Conservation (phyloP, 2,329 filamentous ascomycete species). For the Trichophyton rubrum region DNA sequence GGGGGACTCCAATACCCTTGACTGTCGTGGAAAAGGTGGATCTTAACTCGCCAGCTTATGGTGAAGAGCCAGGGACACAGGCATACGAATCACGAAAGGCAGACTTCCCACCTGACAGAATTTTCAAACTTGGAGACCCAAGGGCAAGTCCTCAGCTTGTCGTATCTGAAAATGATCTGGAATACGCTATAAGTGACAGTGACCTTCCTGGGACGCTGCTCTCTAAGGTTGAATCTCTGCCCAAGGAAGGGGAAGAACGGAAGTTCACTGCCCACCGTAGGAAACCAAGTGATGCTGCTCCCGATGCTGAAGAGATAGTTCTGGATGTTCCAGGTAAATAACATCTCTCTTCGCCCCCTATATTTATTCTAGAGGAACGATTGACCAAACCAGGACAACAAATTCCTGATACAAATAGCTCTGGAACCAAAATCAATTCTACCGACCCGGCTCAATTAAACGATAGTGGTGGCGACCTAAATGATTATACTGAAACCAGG, state of each 20-base stretch:
- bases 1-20: constrained; percentile 43
- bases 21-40: constrained; percentile 52
- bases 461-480: constrained; percentile 43
- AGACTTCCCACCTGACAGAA: constrained; percentile 48
- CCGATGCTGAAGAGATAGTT: constrained; percentile 32
- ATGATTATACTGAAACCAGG: constrained; percentile 22
- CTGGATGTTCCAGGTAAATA: constrained; percentile 45
- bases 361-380: constrained; percentile 37
- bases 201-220: constrained; percentile 34
- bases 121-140: constrained; percentile 33
- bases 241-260: constrained; percentile 20
- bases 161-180: not conserved
- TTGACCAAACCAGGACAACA: constrained; percentile 51
- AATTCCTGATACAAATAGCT: constrained; percentile 41
- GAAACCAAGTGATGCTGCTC: constrained; percentile 31
- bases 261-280: constrained; percentile 25
- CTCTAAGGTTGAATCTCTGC: constrained; percentile 31
- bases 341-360: constrained; percentile 19
- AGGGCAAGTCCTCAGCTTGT: constrained; percentile 10
- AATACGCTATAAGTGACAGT: not conserved
- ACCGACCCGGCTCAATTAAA: constrained; percentile 21
- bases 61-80: constrained; percentile 49
- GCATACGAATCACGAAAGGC: constrained; percentile 45
- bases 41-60: constrained; percentile 43
- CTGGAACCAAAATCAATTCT: constrained; percentile 25